These are phyloP conservation scores for Alternaria viburni DNA, from an alignment of 2,329 filamentous ascomycete genomes.

Conservation along the genomic window DNA sequence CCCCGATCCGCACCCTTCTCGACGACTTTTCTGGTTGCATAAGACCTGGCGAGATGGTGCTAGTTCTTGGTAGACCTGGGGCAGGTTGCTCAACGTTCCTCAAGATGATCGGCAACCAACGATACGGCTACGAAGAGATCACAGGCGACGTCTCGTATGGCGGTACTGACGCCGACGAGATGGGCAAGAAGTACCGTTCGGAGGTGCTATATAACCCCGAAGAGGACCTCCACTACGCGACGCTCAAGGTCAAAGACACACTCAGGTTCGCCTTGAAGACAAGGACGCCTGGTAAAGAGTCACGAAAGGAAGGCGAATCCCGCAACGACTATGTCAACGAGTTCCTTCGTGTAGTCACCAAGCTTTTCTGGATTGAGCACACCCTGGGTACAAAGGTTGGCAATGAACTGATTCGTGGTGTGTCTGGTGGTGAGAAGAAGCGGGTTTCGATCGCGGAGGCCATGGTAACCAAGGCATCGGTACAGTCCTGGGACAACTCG, in stretches of 20 bases:
- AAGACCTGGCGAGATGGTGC: conserved; percentile 74
- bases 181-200: conserved; percentile 66
- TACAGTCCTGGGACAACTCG: conserved; percentile 62
- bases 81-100: conserved; percentile 74
- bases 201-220: conserved; percentile 78
- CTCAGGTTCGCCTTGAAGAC: conserved; percentile 74
- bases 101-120: conserved; percentile 71
- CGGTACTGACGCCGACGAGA: conserved; percentile 59
- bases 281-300: conserved; percentile 68
- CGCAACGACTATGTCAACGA: conserved; percentile 66
- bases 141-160: conserved; percentile 62
- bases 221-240: conserved; percentile 77
- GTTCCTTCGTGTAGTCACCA: conserved; percentile 71
- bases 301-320: conserved; percentile 66
- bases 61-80: conserved; percentile 70
- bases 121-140: conserved; percentile 64
- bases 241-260: conserved; percentile 77
- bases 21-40: conserved; percentile 71
- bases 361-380: conserved; percentile 74
- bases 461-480: conserved; percentile 51
- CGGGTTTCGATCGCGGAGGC: conserved; percentile 58
- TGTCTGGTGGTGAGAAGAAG: conserved; percentile 57
- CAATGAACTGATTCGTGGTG: conserved; percentile 73
- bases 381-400: conserved; percentile 77
- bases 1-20: conserved; percentile 69